Base-by-base conservation (phyloP, 2,329 filamentous ascomycete genomes). In the Colletotrichum sp. region DNA sequence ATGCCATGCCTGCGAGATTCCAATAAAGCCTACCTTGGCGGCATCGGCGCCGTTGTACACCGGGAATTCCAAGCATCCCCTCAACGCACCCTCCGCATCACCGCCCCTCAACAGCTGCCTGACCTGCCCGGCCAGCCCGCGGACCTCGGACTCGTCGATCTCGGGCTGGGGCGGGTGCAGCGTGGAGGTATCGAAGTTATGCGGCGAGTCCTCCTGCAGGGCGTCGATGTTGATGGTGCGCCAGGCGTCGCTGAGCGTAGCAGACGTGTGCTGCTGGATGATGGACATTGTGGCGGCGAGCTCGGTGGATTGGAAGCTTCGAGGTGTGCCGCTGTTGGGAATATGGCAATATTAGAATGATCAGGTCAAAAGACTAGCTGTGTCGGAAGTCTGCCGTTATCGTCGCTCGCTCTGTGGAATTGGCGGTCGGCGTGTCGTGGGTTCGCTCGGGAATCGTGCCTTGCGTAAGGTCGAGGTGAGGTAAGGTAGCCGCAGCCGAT, bases 211-310 rank as follows among this genome's bases (percentile, higher is more conserved):
- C 75, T 96, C 95, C 85, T 97, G 94, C 81, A 98, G 91, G 80
- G 94, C 93, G 84, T 98, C 96, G 85, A 98, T 94, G 90, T 98
- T 95, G 90, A 98, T 97, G 79, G 95, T 98, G 85, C 96, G 95
- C 92, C 92, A 93, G 82, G 91, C 90, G 80, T 93, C 92, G 85
- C 87, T 87, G 71, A 93, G 88, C 79, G 91, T 88, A 72, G 90
- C 89, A 75, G 87, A 85, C 67, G 89, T 91, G 85, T 92, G 90
- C 83, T 93, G 91, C 83, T 93, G 92, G 80, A 93, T 93, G 82
- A 93, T 92, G 69, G 92, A 93, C 92, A 93, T 93, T 65, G 71
- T 77, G 34, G 59, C 19, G 61, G 52, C 25, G 48, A 32, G 36
- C 34, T 27, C 32, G 61, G 8, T n/a, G 6, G 15, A 27, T n/a